Percentiles rank a stretch among this genome's conserved stretches.
Conservation (phyloP, 805 yeast species). For the Barnettozyma botsteinii region DNA sequence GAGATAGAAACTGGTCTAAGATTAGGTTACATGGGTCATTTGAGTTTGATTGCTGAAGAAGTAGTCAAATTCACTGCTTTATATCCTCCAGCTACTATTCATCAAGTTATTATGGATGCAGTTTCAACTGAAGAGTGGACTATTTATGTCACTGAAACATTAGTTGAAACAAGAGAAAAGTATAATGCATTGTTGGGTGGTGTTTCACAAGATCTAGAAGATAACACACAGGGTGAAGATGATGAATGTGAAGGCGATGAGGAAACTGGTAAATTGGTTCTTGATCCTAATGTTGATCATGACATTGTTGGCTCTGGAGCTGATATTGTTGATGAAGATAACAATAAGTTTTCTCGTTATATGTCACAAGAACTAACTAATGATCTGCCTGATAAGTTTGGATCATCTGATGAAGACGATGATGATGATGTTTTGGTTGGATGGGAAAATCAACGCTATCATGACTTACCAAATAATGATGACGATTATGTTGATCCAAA, state of each 20-base stretch:
- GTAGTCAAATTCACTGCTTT: conserved; percentile 70
- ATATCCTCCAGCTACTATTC: conserved; percentile 23
- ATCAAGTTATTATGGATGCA: conserved; percentile 34
- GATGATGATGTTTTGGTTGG: conserved; percentile 27
- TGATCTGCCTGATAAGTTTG: conserved; percentile 50
- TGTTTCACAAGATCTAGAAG: conserved; percentile 27
- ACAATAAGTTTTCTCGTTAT: conserved; percentile 37
- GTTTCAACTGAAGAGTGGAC: conserved; percentile 55
- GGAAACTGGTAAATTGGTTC: conserved; percentile 24
- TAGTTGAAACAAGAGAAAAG: conserved; percentile 87
- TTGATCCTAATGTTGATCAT: conserved; percentile 35
- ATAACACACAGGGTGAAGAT: conserved; percentile 28
- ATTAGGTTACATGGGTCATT: conserved; percentile 96
- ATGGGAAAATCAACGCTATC: conserved; percentile 12
- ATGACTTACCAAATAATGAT: conserved; percentile 26
- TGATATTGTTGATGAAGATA: conserved; percentile 20
- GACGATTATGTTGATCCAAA: conserved; percentile 77
- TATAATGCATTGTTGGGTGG: conserved; percentile 93
- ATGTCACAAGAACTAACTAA: conserved; percentile 70
- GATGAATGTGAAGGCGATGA: conserved; percentile 32
- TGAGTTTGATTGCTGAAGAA: conserved; percentile 90
- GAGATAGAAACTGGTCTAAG: conserved; percentile 58
- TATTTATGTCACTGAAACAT: conserved; percentile 71
- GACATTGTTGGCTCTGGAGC: conserved; percentile 26
- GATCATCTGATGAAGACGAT: conserved; percentile 46